phyloP scores from a whole-genome alignment of 495 filamentous ascomycete genomes.

The Hyaloscypha hepaticicola region DNA sequence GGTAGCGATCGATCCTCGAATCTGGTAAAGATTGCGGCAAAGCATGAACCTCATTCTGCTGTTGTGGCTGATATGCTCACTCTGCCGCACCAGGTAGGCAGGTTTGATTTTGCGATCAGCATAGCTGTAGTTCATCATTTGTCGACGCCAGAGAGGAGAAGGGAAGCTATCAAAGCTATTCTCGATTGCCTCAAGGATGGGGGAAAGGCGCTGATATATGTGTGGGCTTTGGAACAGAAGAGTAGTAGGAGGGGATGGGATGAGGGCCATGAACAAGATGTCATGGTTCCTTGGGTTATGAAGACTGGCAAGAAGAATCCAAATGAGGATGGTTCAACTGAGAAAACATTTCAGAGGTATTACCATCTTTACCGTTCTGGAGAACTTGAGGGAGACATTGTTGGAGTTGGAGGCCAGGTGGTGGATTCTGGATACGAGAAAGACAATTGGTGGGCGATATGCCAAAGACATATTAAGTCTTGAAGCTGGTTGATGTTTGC shows the following conservation, averaged over 20 bases:
- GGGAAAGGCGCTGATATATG: conserved; percentile 79
- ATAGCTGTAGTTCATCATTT: conserved; percentile 96
- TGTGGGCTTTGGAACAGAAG: conserved; percentile 97
- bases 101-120: conserved; percentile 91
- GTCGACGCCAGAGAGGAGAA: conserved; percentile 73
- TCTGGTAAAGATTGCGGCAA: conserved; percentile 69
- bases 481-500: not conserved
- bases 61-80: conserved; percentile 70
- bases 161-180: conserved; percentile 70
- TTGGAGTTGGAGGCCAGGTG: conserved; percentile 70
- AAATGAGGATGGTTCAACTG: conserved; percentile 27
- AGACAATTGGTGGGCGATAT: conserved; percentile 96
- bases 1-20: conserved; percentile 84
- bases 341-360: conserved; percentile 71
- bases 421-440: conserved; percentile 88
- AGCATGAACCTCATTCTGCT: conserved; percentile 56
- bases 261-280: conserved; percentile 81
- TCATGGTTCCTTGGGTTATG: conserved; percentile 96
- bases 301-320: conserved; percentile 42
- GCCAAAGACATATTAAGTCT: not conserved
- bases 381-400: conserved; percentile 82
- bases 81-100: conserved; percentile 64
- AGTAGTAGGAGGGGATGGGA: conserved; percentile 89
- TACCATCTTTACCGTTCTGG: conserved; percentile 90
- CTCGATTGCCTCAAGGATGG: conserved; percentile 62